Conservation (phyloP, 1,284 basidiomycete species). For the Cystobasidium sp. region DNA sequence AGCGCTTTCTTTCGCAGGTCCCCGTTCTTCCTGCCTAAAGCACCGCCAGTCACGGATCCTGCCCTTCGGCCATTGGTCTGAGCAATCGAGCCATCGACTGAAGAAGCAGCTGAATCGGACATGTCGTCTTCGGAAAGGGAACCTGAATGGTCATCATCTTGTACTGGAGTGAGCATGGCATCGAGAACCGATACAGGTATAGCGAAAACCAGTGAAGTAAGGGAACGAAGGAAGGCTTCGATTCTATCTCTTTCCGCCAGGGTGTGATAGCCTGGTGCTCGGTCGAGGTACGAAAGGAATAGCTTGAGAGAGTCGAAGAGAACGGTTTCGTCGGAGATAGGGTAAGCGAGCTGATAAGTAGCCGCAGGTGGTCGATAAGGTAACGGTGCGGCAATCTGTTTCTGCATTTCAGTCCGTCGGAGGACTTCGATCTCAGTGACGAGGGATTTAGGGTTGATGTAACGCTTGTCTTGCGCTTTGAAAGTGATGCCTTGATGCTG, state of each 20-base stretch:
- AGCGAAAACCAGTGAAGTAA: slow-evolving; percentile 47
- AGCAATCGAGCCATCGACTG: slow-evolving; percentile 50
- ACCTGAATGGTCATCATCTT: slow-evolving; percentile 32
- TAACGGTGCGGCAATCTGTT: slow-evolving; percentile 58
- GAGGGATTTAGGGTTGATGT: slow-evolving; percentile 71
- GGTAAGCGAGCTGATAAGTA: slow-evolving; percentile 75
- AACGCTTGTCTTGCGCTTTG: slow-evolving; percentile 94
- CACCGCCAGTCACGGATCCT: slow-evolving; percentile 27
- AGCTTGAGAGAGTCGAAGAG: slow-evolving; percentile 88
- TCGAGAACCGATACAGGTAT: slow-evolving; percentile 46
- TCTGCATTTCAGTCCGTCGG: slow-evolving; percentile 72
- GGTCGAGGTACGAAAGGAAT: slow-evolving; percentile 86
- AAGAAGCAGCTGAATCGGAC: slow-evolving; percentile 42
- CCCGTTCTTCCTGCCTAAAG: slow-evolving; percentile 62
- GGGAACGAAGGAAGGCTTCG: slow-evolving; percentile 75
- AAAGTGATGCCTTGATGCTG: slow-evolving; percentile 95
- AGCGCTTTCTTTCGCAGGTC: slow-evolving; percentile 78
- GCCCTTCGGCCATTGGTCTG: slow-evolving; percentile 23
- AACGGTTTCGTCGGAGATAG: slow-evolving; percentile 77
- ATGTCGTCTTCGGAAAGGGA: slow-evolving; percentile 44
- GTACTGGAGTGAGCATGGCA: slow-evolving; percentile 44
- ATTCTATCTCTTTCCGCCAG: slow-evolving; percentile 77
- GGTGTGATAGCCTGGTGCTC: slow-evolving; percentile 71
- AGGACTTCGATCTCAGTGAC: slow-evolving; percentile 83
- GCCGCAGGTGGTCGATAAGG: slow-evolving; percentile 52